A percentile compares a stretch with the other conserved stretches of the same genome.
These are phyloP conservation scores for Pholiota molesta DNA, from an alignment of 768 basidiomycete species.

Conservation along the genomic window DNA sequence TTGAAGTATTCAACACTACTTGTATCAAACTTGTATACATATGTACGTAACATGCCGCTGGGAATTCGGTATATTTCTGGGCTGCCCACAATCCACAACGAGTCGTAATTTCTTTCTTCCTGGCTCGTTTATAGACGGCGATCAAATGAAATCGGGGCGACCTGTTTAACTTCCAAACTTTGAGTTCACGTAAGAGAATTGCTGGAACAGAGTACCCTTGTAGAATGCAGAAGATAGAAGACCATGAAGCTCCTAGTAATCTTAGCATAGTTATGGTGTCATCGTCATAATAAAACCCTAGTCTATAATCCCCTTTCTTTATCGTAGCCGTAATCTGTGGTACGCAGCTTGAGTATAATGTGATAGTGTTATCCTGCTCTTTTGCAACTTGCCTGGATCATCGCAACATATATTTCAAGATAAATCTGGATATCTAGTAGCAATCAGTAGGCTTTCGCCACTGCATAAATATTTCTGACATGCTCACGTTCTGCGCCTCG, in stretches of 20 bases:
- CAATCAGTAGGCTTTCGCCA: background rate
- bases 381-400: too few species aligned
- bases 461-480: background rate
- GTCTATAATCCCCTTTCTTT: too few species aligned
- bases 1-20: background rate
- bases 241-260: background rate
- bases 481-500: background rate
- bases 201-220: background rate
- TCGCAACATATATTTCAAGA: background rate
- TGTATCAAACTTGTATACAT: too few species aligned
- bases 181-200: background rate
- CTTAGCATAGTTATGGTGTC: background rate
- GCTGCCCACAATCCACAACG: constrained; percentile 1
- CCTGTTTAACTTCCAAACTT: background rate
- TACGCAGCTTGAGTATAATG: too few species aligned
- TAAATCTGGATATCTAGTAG: background rate
- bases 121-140: constrained; percentile 1
- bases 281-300: background rate
- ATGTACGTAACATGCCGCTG: background rate
- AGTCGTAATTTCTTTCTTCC: background rate
- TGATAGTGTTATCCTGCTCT: too few species aligned
- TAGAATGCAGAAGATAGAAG: background rate
- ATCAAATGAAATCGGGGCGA: constrained; percentile 5
- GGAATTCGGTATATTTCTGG: background rate
- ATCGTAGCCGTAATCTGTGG: too few species aligned